Percentiles rank a stretch among this genome's conserved stretches.
Conservation (phyloP, 306 rosid genomes). For the Crataegus laevigata region DNA sequence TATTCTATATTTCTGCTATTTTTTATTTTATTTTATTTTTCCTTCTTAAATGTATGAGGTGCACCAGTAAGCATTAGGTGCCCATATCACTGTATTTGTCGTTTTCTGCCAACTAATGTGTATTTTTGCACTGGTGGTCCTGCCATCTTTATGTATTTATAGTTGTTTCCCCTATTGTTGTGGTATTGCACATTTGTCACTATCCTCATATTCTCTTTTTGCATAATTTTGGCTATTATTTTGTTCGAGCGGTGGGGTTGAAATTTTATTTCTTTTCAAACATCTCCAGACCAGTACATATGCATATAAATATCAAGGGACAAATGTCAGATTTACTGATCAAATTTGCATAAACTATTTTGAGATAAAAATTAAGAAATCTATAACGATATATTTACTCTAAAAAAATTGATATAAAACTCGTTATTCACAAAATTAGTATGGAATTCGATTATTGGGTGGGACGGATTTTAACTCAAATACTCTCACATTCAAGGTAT, state of each 20-base stretch:
- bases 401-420: too few relatives aligned
- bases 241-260: not conserved
- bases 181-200: constrained; percentile 5
- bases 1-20: not conserved
- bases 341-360: not conserved
- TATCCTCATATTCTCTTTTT: not conserved
- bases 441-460: not conserved
- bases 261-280: not conserved
- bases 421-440: too few relatives aligned
- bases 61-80: constrained; percentile 23
- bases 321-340: not conserved
- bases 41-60: not conserved
- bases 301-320: not conserved
- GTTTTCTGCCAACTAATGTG: constrained; percentile 22
- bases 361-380: not conserved
- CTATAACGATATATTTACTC: too few relatives aligned
- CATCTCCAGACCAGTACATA: not conserved
- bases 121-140: constrained; percentile 19
- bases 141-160: constrained; percentile 9
- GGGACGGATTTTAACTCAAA: not conserved
- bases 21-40: not conserved
- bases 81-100: constrained; percentile 35
- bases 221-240: not conserved
- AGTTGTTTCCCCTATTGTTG: not conserved
- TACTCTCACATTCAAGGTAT: not conserved